Evolutionary conservation across 768 basidiomycete species (phyloP), one percentile per base, ranked within the genome.

Genomic region (Amyloporia xantha): DNA sequence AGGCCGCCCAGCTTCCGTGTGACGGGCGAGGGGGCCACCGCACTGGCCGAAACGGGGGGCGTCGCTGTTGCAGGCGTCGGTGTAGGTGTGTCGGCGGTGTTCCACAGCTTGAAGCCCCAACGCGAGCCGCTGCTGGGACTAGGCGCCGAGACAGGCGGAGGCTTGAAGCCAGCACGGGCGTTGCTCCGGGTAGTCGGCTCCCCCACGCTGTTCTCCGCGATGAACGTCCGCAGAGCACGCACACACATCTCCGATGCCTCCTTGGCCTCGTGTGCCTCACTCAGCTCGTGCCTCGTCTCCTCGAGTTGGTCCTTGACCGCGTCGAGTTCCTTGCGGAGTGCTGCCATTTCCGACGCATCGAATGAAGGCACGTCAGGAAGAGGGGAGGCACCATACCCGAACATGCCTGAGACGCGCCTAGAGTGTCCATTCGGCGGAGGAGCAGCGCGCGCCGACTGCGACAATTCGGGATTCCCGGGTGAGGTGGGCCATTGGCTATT

Each of bases 201-300:
- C 7, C 85, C 85, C 42, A 86, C 72, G 49, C 81, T 79, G 62
- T 84, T 81, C 54, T 88, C 81, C 19, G 78, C 79, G 54, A 91
- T 90, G 61, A 86, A 97, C 49, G 82, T 84, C 30, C 92, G 76
- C 37, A 98, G 70, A 0, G 86, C 89, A 47, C 78, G 81, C 54
- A 88, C 81, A 62, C 91, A 93, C 1, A 77, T 77, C 55, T 97
- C 92, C 28, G 86, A 89, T 3, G 94, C 94, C 60, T 91, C 83
- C 41, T 82, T 74, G 2, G 89, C 91, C 65, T 97, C 94, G 52
- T 78, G 83, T 1, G 82, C 74, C 60, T 95, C 92, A 33, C 61
- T 70, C 40, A 95, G 68, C 50, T 91, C 86, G 52, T 78, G 75
- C 57, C 78, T 78, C 15, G 76, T 71, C 25, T 75, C 77, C 27